phyloP scores from a whole-genome alignment of 1,139 yeast species.

The Yamadazyma aaseri region DNA sequence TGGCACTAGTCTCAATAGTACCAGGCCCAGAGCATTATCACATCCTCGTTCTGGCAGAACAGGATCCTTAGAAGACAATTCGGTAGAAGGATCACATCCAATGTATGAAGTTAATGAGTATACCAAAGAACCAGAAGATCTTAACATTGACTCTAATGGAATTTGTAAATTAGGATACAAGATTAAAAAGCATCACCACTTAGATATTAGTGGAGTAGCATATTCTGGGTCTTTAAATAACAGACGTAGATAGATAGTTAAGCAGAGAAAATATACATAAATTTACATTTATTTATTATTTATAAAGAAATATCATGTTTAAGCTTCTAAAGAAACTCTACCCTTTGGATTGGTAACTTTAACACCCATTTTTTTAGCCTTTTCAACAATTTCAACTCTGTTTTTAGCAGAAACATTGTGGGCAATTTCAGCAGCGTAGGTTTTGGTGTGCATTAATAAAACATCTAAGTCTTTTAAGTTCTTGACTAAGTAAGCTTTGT shows the following conservation, averaged over 20 bases:
- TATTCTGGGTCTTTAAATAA: constrained; percentile 26
- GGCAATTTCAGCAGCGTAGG: constrained; percentile 99
- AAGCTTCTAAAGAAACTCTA: constrained; percentile 97
- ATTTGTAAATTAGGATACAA: constrained; percentile 45
- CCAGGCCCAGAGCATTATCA: constrained; percentile 7
- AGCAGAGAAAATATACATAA: constrained; percentile 6
- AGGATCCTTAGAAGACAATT: constrained; percentile 5
- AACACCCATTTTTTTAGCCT: constrained; percentile 98
- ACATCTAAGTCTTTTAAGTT: constrained; percentile 94
- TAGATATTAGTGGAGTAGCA: constrained; percentile 36
- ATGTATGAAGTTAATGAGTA: constrained; percentile 11
- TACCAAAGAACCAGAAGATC: constrained; percentile 14
- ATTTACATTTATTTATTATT: constrained; percentile 15
- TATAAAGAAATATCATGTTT: constrained; percentile 26
- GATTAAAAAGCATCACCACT: constrained; percentile 45
- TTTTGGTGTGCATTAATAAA: constrained; percentile 93
- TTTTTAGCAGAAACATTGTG: constrained; percentile 97
- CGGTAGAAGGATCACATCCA: not conserved
- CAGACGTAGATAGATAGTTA: constrained; percentile 13
- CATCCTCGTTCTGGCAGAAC: constrained; percentile 7
- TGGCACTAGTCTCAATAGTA: not conserved
- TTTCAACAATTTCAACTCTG: constrained; percentile 95
- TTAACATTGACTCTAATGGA: constrained; percentile 32
- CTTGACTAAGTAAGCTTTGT: constrained; percentile 92
- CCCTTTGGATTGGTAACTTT: constrained; percentile 99